Evolutionary conservation across 768 basidiomycete genomes (phyloP).

Genomic region (Phylloporus scabripes): DNA sequence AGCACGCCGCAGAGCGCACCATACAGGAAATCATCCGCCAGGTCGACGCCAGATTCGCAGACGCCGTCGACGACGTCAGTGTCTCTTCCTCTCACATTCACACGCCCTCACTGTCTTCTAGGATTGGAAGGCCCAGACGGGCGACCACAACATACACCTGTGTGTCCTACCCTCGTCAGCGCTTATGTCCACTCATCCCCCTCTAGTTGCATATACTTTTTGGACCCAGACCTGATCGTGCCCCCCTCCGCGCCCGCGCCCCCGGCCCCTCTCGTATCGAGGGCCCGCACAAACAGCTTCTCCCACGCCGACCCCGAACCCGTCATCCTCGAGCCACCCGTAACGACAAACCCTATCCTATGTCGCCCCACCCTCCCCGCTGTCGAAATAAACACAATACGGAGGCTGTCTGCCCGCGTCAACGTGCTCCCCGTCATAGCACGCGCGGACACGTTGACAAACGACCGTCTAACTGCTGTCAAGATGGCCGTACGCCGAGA

Average conservation of each 20-base stretch:
- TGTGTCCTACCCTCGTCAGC: conserved; percentile 39
- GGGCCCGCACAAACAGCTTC: conserved; percentile 65
- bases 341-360: conserved; percentile 65
- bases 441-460: conserved; percentile 74
- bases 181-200: conserved; percentile 17
- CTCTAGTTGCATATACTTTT: conserved; percentile 76
- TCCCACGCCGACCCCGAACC: conserved; percentile 69
- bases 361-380: conserved; percentile 63
- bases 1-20: conserved; percentile 54
- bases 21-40: conserved; percentile 64
- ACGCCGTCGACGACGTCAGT: conserved; percentile 75
- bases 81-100: conserved; percentile 18
- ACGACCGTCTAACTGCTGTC: conserved; percentile 73
- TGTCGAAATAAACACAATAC: conserved; percentile 71
- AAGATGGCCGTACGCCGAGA: conserved; percentile 77
- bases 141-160: conserved; percentile 81
- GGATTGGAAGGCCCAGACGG: conserved; percentile 67
- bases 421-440: conserved; percentile 87
- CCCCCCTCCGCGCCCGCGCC: conserved; percentile 64
- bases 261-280: conserved; percentile 61
- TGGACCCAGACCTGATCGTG: conserved; percentile 78
- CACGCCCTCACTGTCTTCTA: conserved; percentile 29
- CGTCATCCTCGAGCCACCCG: conserved; percentile 75
- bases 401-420: conserved; percentile 72
- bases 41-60: conserved; percentile 67